phyloP scores from a whole-genome alignment of 768 basidiomycete genomes.

The Boletellus sp. region DNA sequence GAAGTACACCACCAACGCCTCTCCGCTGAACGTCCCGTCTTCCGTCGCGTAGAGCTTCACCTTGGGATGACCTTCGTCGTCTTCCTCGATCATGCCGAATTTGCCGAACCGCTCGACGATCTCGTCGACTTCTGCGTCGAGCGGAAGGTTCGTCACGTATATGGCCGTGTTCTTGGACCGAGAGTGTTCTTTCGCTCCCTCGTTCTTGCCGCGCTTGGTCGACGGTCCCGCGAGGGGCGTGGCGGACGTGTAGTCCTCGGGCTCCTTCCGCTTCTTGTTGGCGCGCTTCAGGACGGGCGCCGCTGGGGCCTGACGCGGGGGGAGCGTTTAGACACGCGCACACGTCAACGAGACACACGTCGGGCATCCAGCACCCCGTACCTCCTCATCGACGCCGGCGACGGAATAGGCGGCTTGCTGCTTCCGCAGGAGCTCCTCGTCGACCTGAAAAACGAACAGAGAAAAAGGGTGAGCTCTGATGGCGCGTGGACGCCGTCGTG shows the following conservation, averaged over 20 bases:
- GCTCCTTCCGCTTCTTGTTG: constrained; percentile 77
- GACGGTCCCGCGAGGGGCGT: constrained; percentile 49
- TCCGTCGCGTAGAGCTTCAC: constrained; percentile 93
- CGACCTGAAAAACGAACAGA: constrained; percentile 65
- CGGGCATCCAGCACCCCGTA: constrained; percentile 36
- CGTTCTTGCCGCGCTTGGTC: constrained; percentile 66
- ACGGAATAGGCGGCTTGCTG: constrained; percentile 97
- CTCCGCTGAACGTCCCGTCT: constrained; percentile 86
- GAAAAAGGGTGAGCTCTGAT: too few relatives aligned
- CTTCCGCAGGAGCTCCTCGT: constrained; percentile 79
- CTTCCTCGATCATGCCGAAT: constrained; percentile 91
- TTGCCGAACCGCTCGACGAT: constrained; percentile 83
- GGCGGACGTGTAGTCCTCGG: constrained; percentile 65
- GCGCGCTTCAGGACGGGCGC: constrained; percentile 79
- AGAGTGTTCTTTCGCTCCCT: constrained; percentile 40
- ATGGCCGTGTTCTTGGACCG: constrained; percentile 92
- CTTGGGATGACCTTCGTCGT: constrained; percentile 86
- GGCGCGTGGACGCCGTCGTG: neutral
- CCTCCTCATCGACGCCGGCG: constrained; percentile 90
- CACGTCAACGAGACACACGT: constrained; percentile 21
- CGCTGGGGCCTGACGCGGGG: constrained; percentile 64
- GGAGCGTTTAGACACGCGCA: constrained; percentile 13
- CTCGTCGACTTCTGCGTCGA: constrained; percentile 69
- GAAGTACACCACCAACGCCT: constrained; percentile 94
- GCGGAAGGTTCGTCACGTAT: constrained; percentile 81